These are phyloP conservation scores for Dryas octopetala DNA, from an alignment of 306 rosid species.

Conservation along the genomic window DNA sequence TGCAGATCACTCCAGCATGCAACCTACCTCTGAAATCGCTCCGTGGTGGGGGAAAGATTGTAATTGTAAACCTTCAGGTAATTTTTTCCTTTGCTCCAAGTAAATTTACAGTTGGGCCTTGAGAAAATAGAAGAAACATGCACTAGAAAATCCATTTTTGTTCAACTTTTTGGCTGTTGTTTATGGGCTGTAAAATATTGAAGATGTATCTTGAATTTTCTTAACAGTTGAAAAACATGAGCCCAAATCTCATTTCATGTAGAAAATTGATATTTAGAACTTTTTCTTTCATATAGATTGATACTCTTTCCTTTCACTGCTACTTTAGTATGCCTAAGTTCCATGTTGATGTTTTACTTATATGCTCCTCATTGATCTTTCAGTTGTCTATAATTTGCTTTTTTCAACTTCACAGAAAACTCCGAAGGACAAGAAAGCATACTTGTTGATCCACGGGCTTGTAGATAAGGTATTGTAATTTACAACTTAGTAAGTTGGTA, in stretches of 20 bases:
- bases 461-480: constrained; percentile 75
- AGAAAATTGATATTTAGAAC: not conserved
- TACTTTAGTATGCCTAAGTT: not conserved
- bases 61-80: constrained; percentile 97
- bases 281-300: not conserved
- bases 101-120: not conserved
- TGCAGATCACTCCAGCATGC: constrained; percentile 99
- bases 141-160: not conserved
- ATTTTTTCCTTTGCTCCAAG: constrained; percentile 6
- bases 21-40: constrained; percentile 90
- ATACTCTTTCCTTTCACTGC: constrained; percentile 13
- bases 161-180: constrained; percentile 23
- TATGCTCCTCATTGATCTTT: constrained; percentile 16
- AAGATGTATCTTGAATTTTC: not conserved
- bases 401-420: constrained; percentile 68
- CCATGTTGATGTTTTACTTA: not conserved
- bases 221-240: not conserved
- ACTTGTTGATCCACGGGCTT: constrained; percentile 83
- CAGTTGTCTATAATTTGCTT: constrained; percentile 23
- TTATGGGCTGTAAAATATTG: not conserved
- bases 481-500: not conserved
- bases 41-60: constrained; percentile 94
- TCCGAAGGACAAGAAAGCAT: constrained; percentile 94
- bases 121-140: not conserved
- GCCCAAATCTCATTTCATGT: too few species aligned